Percentiles rank a stretch among this genome's conserved stretches.
These are phyloP conservation scores for Lactarius psammicola DNA, from an alignment of 768 basidiomycete genomes.

Conservation along the genomic window DNA sequence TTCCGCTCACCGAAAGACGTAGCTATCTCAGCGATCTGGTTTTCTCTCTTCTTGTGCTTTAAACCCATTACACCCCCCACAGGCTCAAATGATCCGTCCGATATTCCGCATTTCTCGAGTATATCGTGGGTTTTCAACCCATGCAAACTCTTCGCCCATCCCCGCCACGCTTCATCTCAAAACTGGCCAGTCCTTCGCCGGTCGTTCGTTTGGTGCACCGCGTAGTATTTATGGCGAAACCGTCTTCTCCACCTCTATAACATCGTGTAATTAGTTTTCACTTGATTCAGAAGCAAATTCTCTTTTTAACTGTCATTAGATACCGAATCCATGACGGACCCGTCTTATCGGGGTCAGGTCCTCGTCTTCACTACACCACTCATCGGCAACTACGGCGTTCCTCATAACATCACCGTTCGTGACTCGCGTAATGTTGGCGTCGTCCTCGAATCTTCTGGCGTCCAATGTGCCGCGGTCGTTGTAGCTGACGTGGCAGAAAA, in stretches of 20 bases:
- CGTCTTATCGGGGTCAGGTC: slow-evolving; percentile 96
- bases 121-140: slow-evolving; percentile 65
- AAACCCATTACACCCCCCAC: slow-evolving; percentile 31
- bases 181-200: slow-evolving; percentile 89
- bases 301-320: slow-evolving; percentile 48
- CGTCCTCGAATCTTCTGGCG: slow-evolving; percentile 80
- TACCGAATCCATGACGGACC: slow-evolving; percentile 99
- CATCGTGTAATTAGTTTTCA: slow-evolving; percentile 58
- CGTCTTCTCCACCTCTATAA: slow-evolving; percentile 98
- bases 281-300: slow-evolving; percentile 2
- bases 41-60: slow-evolving; percentile 62
- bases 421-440: slow-evolving; percentile 82
- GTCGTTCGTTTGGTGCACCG: slow-evolving; percentile 85
- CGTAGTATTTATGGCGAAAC: slow-evolving; percentile 93
- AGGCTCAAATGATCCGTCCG: slow-evolving; percentile 56
- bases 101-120: slow-evolving; percentile 50
- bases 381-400: slow-evolving; percentile 98
- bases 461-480: slow-evolving; percentile 90
- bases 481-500: slow-evolving; percentile 94
- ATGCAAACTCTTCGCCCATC: slow-evolving; percentile 46
- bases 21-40: slow-evolving; percentile 92
- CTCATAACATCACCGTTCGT: slow-evolving; percentile 67
- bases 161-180: slow-evolving; percentile 92
- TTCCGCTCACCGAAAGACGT: slow-evolving; percentile 32
- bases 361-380: slow-evolving; percentile 98